phyloP scores from a whole-genome alignment of 306 rosid species.

The Quercus dentata region DNA sequence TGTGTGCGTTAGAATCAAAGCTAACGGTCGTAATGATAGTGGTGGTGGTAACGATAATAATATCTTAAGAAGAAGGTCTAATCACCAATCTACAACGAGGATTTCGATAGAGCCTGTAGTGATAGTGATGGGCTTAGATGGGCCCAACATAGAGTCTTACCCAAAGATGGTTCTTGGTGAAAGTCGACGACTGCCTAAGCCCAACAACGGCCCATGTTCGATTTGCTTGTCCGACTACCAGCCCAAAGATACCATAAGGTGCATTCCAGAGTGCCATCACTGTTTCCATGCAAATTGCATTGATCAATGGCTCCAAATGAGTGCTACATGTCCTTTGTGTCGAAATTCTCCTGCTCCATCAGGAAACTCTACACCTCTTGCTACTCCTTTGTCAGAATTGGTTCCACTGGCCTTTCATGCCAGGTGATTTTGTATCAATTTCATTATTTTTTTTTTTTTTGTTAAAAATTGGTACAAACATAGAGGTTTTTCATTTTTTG shows the following conservation, averaged over 20 bases:
- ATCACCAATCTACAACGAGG: not conserved
- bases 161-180: constrained; percentile 56
- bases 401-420: constrained; percentile 54
- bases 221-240: constrained; percentile 52
- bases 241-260: constrained; percentile 44
- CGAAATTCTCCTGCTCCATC: constrained; percentile 66
- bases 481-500: not conserved
- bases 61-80: not conserved
- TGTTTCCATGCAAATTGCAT: constrained; percentile 59
- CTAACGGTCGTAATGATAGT: constrained; percentile 6
- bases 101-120: not conserved
- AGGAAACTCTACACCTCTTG: constrained; percentile 23
- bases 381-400: constrained; percentile 43
- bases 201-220: constrained; percentile 48
- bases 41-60: not conserved
- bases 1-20: constrained; percentile 48
- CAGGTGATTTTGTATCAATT: constrained; percentile 34
- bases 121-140: constrained; percentile 46
- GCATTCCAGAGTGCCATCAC: constrained; percentile 61
- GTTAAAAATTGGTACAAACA: not conserved
- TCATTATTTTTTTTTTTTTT: not conserved
- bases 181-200: constrained; percentile 45
- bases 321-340: constrained; percentile 63
- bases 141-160: constrained; percentile 40
- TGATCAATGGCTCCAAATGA: constrained; percentile 57